Evolutionary conservation across 179 eudicot species (phyloP).

Genomic region (Spergularia azorica): DNA sequence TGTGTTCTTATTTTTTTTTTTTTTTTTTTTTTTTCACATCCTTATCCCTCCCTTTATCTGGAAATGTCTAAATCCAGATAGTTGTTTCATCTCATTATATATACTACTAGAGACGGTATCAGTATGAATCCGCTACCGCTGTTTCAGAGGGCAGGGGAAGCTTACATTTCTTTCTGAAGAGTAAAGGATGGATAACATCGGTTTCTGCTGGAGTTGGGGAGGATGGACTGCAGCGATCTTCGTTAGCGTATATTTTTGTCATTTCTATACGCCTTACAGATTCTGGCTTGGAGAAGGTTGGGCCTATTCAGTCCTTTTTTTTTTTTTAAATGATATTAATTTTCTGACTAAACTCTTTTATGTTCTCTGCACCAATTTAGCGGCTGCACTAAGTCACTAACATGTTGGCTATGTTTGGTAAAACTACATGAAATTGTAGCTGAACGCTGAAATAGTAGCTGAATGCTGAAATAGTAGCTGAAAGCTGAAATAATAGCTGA

Average conservation of each 20-base stretch:
- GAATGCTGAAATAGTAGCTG: too few species aligned
- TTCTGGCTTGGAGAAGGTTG: slow-evolving; percentile 85
- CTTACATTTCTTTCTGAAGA: slow-evolving; percentile 78
- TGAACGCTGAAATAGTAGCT: too few species aligned
- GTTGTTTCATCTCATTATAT: not conserved
- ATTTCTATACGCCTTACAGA: slow-evolving; percentile 89
- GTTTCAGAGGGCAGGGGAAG: slow-evolving; percentile 94
- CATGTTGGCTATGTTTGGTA: too few species aligned
- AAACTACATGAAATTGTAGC: too few species aligned
- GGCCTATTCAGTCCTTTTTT: slow-evolving; percentile 11
- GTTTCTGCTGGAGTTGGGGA: slow-evolving; percentile 97
- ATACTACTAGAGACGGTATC: not conserved
- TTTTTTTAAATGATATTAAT: not conserved
- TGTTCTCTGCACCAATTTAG: slow-evolving; percentile 5
- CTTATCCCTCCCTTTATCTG: not conserved
- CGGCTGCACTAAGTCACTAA: not conserved
- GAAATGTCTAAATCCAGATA: not conserved
- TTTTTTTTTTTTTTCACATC: not conserved
- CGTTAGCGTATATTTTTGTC: slow-evolving; percentile 78
- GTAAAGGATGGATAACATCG: slow-evolving; percentile 88
- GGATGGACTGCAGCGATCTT: slow-evolving; percentile 85
- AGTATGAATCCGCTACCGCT: slow-evolving; percentile 18
- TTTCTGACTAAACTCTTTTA: slow-evolving; percentile 9
- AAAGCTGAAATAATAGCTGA: too few species aligned
- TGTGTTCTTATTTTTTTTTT: not conserved